These are phyloP conservation scores for Cochlearia excelsa DNA, from an alignment of 345 rosid genomes.

Conservation along the genomic window DNA sequence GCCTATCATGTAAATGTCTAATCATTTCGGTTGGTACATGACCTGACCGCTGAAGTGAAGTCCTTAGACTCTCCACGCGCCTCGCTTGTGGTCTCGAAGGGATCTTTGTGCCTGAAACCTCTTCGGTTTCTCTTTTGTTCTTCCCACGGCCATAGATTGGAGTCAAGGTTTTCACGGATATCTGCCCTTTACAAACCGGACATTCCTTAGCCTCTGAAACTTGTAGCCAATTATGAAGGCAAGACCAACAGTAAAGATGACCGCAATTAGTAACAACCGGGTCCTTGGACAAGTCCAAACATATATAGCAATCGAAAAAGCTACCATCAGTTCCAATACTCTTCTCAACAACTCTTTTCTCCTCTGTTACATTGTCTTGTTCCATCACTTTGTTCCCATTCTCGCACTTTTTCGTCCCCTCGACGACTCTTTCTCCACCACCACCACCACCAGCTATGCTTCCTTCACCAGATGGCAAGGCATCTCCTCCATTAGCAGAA, in stretches of 20 bases:
- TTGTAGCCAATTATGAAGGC: constrained; percentile 77
- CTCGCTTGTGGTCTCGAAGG: constrained; percentile 70
- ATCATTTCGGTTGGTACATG: constrained; percentile 56
- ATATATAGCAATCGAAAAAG: constrained; percentile 72
- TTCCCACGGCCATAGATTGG: constrained; percentile 87
- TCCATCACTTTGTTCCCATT: constrained; percentile 55
- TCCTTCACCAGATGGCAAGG: constrained; percentile 72
- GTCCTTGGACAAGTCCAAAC: constrained; percentile 70
- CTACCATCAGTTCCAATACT: constrained; percentile 55
- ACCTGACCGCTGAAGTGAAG: constrained; percentile 52
- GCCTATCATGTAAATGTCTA: constrained; percentile 58
- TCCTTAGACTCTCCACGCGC: constrained; percentile 82
- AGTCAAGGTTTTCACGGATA: constrained; percentile 58
- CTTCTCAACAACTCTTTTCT: constrained; percentile 53
- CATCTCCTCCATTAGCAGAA: constrained; percentile 37
- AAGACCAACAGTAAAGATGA: constrained; percentile 92
- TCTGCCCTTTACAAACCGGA: constrained; percentile 90
- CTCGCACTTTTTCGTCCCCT: constrained; percentile 60
- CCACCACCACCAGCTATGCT: constrained; percentile 70
- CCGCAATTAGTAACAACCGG: constrained; percentile 93
- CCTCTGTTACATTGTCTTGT: constrained; percentile 43
- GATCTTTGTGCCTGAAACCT: constrained; percentile 49
- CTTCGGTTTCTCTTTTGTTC: constrained; percentile 43
- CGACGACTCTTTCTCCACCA: constrained; percentile 60
- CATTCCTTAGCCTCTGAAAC: constrained; percentile 81